Percentiles rank a stretch among this genome's conserved stretches.
These are phyloP conservation scores for Suillus fuscotomentosus DNA, from an alignment of 768 basidiomycete species.

Conservation along the genomic window DNA sequence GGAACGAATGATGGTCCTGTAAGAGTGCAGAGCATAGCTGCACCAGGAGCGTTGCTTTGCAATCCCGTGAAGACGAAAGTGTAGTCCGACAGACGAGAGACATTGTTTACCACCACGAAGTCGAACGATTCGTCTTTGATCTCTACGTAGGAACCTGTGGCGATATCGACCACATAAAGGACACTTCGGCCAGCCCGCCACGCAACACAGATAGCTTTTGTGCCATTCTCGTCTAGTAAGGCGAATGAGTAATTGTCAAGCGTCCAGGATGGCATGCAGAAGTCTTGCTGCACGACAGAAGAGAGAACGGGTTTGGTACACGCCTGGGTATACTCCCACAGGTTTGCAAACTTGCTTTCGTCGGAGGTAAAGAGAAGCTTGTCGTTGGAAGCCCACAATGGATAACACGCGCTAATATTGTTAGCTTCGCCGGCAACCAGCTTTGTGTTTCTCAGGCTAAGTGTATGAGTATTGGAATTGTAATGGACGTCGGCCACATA, in stretches of 20 bases:
- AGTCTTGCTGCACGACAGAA: conserved; percentile 32
- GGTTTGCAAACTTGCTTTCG: conserved; percentile 57
- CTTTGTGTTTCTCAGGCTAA: conserved; percentile 15
- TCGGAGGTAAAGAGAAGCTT: conserved; percentile 60
- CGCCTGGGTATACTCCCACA: conserved; percentile 10
- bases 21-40: conserved; percentile 6
- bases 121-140: neutral
- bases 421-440: conserved; percentile 52
- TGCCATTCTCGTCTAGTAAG: conserved; percentile 20
- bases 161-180: conserved; percentile 31
- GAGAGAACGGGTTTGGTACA: conserved; percentile 25
- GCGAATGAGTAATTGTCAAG: conserved; percentile 21
- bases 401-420: conserved; percentile 40
- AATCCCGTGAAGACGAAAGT: too few species aligned
- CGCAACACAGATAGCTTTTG: conserved; percentile 29
- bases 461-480: conserved; percentile 11
- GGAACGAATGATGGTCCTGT: conserved; percentile 7
- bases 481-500: conserved; percentile 44
- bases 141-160: conserved; percentile 2
- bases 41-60: neutral
- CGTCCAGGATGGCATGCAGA: conserved; percentile 17
- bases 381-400: conserved; percentile 40
- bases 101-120: neutral
- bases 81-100: neutral
- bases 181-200: conserved; percentile 28